Conservation (phyloP, 495 filamentous ascomycete species). For the Trichocladium uniseriatum region DNA sequence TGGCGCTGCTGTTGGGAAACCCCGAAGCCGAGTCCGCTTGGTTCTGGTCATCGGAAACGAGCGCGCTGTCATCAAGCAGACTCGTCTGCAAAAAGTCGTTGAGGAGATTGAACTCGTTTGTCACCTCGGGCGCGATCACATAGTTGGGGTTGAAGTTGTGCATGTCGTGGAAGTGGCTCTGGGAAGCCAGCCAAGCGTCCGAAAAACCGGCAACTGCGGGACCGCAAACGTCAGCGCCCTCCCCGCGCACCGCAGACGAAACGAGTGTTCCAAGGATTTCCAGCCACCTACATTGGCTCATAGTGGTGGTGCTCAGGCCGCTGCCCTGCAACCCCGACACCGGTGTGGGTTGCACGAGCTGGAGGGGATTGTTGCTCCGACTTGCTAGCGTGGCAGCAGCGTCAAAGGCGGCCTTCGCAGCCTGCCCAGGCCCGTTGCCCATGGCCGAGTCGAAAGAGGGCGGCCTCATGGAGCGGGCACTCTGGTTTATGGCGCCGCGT, state of each 20-base stretch:
- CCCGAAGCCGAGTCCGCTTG: slow-evolving; percentile 26
- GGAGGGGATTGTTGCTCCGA: slow-evolving; percentile 36
- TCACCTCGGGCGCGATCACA: slow-evolving; percentile 91
- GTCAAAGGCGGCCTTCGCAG: slow-evolving; percentile 34
- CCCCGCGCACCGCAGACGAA: slow-evolving; percentile 4
- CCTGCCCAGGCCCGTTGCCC: slow-evolving; percentile 29
- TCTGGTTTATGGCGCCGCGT: slow-evolving; percentile 31
- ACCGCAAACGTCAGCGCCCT: slow-evolving; percentile 31
- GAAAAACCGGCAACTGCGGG: slow-evolving; percentile 38
- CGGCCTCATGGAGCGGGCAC: slow-evolving; percentile 31
- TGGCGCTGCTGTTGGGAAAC: slow-evolving; percentile 27
- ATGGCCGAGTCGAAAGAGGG: slow-evolving; percentile 32
- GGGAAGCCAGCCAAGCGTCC: slow-evolving; percentile 50
- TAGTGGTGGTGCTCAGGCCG: slow-evolving; percentile 48
- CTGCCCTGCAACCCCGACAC: slow-evolving; percentile 45
- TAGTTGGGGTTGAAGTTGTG: slow-evolving; percentile 88
- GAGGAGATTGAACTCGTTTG: slow-evolving; percentile 89
- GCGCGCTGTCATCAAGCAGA: slow-evolving; percentile 66
- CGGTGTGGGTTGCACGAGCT: slow-evolving; percentile 48
- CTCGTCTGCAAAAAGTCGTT: slow-evolving; percentile 91
- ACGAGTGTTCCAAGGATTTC: slow-evolving; percentile 17
- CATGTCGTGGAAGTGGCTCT: slow-evolving; percentile 86
- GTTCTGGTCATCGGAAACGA: slow-evolving; percentile 51
- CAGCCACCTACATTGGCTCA: slow-evolving; percentile 65
- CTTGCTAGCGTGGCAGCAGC: slow-evolving; percentile 30